Percentiles rank a stretch among this genome's conserved stretches.
These are phyloP conservation scores for Xerocomus potaroensis DNA, from an alignment of 768 basidiomycete genomes.

Conservation along the genomic window DNA sequence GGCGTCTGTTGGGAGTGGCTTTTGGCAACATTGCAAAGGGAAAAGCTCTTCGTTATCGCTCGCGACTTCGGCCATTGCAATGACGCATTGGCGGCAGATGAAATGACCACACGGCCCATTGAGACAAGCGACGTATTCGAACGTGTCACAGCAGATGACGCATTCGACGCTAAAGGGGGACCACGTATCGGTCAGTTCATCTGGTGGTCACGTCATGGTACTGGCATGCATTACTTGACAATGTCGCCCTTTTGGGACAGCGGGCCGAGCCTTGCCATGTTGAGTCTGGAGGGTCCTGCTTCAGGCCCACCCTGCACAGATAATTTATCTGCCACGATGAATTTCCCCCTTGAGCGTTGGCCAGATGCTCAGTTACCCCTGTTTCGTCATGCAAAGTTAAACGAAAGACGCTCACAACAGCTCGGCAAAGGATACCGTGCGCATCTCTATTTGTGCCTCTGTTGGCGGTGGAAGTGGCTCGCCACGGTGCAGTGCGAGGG, in stretches of 20 bases:
- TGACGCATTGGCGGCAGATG: slow-evolving; percentile 45
- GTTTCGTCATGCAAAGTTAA: too few species aligned
- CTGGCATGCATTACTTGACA: neutral
- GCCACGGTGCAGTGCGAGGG: slow-evolving; percentile 34
- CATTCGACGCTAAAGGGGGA: slow-evolving; percentile 28
- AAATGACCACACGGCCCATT: slow-evolving; percentile 42
- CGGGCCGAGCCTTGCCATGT: neutral
- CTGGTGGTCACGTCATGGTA: neutral
- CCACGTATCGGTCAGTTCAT: neutral
- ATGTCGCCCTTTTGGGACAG: neutral
- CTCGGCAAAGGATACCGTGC: slow-evolving; percentile 9
- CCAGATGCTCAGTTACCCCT: neutral
- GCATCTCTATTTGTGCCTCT: slow-evolving; percentile 18
- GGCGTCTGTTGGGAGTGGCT: slow-evolving; percentile 29
- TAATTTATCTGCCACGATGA: slow-evolving; percentile 5
- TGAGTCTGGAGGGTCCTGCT: neutral
- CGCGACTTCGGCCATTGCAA: slow-evolving; percentile 38
- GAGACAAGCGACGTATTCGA: slow-evolving; percentile 23
- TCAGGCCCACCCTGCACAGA: neutral
- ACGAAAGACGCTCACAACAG: slow-evolving; percentile 6
- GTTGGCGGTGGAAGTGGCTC: slow-evolving; percentile 18
- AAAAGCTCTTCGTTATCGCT: slow-evolving; percentile 46
- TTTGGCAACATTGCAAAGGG: slow-evolving; percentile 49
- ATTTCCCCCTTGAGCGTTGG: slow-evolving; percentile 6
- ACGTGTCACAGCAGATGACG: slow-evolving; percentile 38